Evolutionary conservation across 768 basidiomycete genomes (phyloP).

Genomic region (Crepidotus variabilis): DNA sequence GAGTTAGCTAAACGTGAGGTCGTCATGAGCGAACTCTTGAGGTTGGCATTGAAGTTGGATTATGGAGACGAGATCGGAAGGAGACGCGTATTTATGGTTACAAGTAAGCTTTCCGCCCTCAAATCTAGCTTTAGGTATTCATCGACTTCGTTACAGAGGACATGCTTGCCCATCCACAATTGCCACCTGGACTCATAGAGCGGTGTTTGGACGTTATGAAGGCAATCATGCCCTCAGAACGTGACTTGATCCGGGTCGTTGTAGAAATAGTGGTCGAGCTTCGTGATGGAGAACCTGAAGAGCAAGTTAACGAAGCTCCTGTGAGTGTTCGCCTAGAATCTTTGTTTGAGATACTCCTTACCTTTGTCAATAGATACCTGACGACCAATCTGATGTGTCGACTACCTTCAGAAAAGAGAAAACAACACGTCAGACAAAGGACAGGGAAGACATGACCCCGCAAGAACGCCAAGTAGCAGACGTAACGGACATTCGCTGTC

Average conservation of each 20-base stretch:
- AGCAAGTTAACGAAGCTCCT: conserved; percentile 16
- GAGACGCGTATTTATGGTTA: conserved; percentile 84
- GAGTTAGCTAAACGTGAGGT: conserved; percentile 64
- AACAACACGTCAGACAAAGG: conserved; percentile 29
- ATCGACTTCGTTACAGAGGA: conserved; percentile 51
- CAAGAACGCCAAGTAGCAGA: conserved; percentile 68
- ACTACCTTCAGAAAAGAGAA: conserved; percentile 25
- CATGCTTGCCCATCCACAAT: conserved; percentile 80
- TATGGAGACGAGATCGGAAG: conserved; percentile 95
- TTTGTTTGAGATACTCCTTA: not conserved
- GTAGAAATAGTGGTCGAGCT: conserved; percentile 35
- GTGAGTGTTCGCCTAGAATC: conserved; percentile 11
- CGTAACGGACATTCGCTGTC: conserved; percentile 74
- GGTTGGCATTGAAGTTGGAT: conserved; percentile 79
- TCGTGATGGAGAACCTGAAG: conserved; percentile 30
- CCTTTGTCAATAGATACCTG: conserved; percentile 15
- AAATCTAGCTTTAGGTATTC: not conserved
- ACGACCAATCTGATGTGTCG: conserved; percentile 23
- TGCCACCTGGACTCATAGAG: conserved; percentile 78
- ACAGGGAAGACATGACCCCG: conserved; percentile 57
- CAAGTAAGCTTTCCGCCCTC: conserved; percentile 52
- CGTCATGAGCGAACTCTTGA: conserved; percentile 76
- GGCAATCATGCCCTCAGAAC: conserved; percentile 77
- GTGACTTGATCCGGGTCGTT: conserved; percentile 37
- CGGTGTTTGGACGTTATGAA: conserved; percentile 83